Evolutionary conservation across 139 green algal genomes (phyloP), one percentile per base, ranked within the genome.

Genomic region (Chlorella sp.): DNA sequence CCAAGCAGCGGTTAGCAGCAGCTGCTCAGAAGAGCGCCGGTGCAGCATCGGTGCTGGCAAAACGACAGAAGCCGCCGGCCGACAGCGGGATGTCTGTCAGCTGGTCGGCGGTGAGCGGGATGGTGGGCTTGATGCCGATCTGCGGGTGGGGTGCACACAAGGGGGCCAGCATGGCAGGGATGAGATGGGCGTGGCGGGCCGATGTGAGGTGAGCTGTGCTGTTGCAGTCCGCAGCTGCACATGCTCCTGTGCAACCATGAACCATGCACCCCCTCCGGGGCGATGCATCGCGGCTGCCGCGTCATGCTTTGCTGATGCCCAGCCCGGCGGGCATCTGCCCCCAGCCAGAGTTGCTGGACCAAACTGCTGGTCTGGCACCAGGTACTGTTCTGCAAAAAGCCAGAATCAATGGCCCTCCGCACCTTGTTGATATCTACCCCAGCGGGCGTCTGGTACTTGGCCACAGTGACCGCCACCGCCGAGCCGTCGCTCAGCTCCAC

Each of bases 381-480:
- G n/a, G n/a, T n/a, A n/a, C n/a, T n/a, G n/a, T n/a, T 51, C 9
- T 51, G 7, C 44, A 51, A 51, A 6, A 9, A 51, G 7, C 9
- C 44, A 9, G 44, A 6, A 51, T 51, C 9, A 6, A 51, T 16
- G 44, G 6, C 44, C 44, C 9, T 51, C 44, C 72, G 11, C 28
- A 81, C 76, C 39, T 92, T 92, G 83, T 97, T 96, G 85, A 97
- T 97, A 86, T 97, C 94, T 17, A 89, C 80, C 6, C 94, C 94
- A n/a, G 86, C 74, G 0, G 92, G 93, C 34, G 93, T 96, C 82
- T 95, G 91, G 88, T 98, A 99, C 70, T 91, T 89, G 1, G 96
- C 94, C 20, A 99, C 95, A 0, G 97, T 99, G 2, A 99, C 90
- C 0, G 94, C 92, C n/a, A 99, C 85, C 1, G 92, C 97, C 1